Base-by-base conservation (phyloP, 805 yeast genomes). In the Candida koratica region DNA sequence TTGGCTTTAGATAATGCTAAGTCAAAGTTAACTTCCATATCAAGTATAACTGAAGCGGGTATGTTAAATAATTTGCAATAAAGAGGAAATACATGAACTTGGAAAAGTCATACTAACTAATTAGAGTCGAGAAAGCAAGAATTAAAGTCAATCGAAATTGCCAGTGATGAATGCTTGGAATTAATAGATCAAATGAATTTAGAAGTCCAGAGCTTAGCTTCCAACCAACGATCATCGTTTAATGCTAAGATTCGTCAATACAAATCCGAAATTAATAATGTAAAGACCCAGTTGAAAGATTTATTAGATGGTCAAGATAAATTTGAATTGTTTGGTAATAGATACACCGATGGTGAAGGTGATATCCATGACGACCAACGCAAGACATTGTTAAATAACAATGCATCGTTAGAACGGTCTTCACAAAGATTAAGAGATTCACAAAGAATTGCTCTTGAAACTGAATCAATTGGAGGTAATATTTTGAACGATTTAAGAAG, bases 381-480 rank as follows among this genome's bases (percentile, higher is more conserved):
- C 34, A 87, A 84, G 49, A 85, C 82, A 48, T 68, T 93, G 30
- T 67, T 93, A 39, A 72, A 75, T 36, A 85, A 85, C 43, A 85
- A 85, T 51, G 81, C 87, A 2, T 71, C 93, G 3, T 69, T 93
- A 40, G 95, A 86, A 46, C 71, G 93, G 46, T 76, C 94, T 1
- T 75, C 87, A 2, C 90, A 89, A 44, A 73, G 96, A 48, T 69
- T 93, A 32, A 73, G 82, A 41, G 97, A 93, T 31, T 82, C 93
- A 14, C 94, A 90, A 44, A 72, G 97, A 47, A 70, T 88, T 3
- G 98, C 97, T 5, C 67, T 84, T 35, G 98, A 93, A 49, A 88
- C 98, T 0, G 98, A 93, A 60, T 71, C 72, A 20, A 79, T 93
- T 34, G 98, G 98, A 1, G 86, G 96, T 10, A 82, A 84, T 46